phyloP scores from a whole-genome alignment of 225 moss, liverwort and hornwort genomes.

The Sphagnum contortum region DNA sequence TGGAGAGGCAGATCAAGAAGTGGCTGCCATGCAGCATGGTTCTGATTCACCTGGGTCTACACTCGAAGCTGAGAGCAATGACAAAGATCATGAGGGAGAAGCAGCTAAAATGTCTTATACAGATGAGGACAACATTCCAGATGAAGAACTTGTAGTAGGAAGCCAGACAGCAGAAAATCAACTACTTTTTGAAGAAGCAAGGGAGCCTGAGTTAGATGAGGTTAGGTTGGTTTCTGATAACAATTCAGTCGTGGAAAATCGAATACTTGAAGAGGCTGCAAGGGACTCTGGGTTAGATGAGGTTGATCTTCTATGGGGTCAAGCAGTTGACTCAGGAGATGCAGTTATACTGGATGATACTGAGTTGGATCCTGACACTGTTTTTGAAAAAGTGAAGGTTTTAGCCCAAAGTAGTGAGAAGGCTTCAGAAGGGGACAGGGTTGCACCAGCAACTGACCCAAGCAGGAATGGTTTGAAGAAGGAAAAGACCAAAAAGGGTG shows the following conservation, averaged over 20 bases:
- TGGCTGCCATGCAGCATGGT: too few relatives aligned
- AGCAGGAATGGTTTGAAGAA: conserved; percentile 16
- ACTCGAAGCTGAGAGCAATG: not conserved
- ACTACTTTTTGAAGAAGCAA: not conserved
- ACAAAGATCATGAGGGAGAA: not conserved
- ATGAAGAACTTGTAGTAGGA: not conserved
- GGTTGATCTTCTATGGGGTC: conserved; percentile 34
- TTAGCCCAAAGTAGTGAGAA: conserved; percentile 19
- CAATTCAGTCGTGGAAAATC: not conserved
- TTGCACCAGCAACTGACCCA: not conserved
- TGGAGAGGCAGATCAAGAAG: too few relatives aligned
- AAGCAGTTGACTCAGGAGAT: conserved; percentile 23
- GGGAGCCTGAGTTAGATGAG: not conserved
- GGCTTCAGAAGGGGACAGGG: conserved; percentile 13
- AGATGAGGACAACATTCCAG: conserved; percentile 7
- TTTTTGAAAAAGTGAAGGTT: conserved; percentile 30
- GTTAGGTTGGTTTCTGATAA: not conserved
- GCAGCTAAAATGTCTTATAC: conserved; percentile 1
- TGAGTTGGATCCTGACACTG: conserved; percentile 23
- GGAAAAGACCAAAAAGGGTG: conserved; percentile 13
- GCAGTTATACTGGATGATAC: conserved; percentile 23
- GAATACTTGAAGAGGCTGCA: conserved; percentile 10
- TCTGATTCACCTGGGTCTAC: too few relatives aligned
- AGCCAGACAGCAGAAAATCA: not conserved
- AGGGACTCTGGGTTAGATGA: conserved; percentile 4